A percentile compares a stretch with the other conserved stretches of the same genome.
Conservation (phyloP, 768 basidiomycete genomes). For the Boletales sp. region DNA sequence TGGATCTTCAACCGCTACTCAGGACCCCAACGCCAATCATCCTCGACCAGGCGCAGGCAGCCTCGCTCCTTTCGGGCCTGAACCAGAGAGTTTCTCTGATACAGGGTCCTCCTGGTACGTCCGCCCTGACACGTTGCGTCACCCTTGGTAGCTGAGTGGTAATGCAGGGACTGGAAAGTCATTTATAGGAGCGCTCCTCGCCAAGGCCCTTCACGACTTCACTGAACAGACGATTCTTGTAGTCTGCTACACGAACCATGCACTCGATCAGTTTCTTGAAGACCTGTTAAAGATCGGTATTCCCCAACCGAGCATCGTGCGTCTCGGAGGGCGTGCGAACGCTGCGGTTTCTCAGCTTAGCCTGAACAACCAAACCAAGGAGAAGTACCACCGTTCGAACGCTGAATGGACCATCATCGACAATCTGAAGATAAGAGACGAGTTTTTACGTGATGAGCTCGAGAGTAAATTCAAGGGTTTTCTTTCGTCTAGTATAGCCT, state of each 20-base stretch:
- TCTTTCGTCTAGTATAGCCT: constrained; percentile 13
- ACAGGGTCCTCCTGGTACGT: constrained; percentile 68
- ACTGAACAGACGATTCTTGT: constrained; percentile 52
- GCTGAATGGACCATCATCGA: constrained; percentile 44
- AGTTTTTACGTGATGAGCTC: constrained; percentile 17
- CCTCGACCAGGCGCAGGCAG: constrained; percentile 50
- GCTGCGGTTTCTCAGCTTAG: constrained; percentile 42
- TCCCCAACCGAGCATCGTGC: constrained; percentile 43
- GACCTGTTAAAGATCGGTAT: constrained; percentile 61
- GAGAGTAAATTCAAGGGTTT: constrained; percentile 29
- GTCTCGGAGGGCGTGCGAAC: constrained; percentile 56
- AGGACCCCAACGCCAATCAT: constrained; percentile 36
- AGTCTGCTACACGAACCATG: constrained; percentile 72
- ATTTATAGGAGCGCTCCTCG: constrained; percentile 63
- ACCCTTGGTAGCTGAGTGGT: neutral
- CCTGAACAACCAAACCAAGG: constrained; percentile 38
- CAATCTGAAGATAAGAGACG: constrained; percentile 25
- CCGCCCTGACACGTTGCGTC: neutral
- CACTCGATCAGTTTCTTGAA: constrained; percentile 64
- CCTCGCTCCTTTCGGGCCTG: constrained; percentile 47
- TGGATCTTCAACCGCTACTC: constrained; percentile 42
- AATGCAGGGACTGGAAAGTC: constrained; percentile 66
- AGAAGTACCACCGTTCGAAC: constrained; percentile 21
- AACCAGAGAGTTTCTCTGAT: constrained; percentile 57
- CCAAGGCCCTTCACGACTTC: constrained; percentile 52